Conservation (phyloP, 345 rosid genomes). For the Erucastrum elatum region DNA sequence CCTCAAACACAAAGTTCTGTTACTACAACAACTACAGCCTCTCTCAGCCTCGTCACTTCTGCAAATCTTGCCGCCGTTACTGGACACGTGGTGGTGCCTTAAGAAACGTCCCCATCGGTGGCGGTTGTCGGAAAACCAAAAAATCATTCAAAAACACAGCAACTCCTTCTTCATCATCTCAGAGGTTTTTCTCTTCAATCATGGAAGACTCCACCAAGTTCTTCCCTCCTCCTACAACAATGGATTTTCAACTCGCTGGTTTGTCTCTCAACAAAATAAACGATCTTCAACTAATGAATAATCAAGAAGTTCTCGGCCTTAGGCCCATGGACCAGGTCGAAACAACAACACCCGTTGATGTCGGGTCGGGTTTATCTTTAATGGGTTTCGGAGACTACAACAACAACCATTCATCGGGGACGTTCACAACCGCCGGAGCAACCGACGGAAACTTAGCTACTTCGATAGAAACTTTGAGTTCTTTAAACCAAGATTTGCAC, state of each 20-base stretch:
- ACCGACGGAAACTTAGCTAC: constrained; percentile 62
- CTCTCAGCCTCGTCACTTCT: constrained; percentile 81
- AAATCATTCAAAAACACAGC: constrained; percentile 48
- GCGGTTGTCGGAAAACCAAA: constrained; percentile 81
- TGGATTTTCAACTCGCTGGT: constrained; percentile 78
- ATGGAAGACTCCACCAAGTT: constrained; percentile 62
- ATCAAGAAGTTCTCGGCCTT: constrained; percentile 41
- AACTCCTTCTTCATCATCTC: constrained; percentile 45
- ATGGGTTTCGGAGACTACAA: constrained; percentile 52
- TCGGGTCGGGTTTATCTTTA: constrained; percentile 46
- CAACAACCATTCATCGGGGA: constrained; percentile 30
- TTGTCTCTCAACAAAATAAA: constrained; percentile 55
- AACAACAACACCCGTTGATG: constrained; percentile 34
- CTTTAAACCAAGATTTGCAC: constrained; percentile 93
- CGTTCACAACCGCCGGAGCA: constrained; percentile 45
- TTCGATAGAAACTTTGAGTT: constrained; percentile 89
- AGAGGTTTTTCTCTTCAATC: constrained; percentile 53
- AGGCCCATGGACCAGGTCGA: constrained; percentile 41
- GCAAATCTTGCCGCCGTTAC: constrained; percentile 83
- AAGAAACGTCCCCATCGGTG: constrained; percentile 85
- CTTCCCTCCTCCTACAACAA: constrained; percentile 55
- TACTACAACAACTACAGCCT: constrained; percentile 95
- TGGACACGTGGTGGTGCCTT: constrained; percentile 90
- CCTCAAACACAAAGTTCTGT: constrained; percentile 87
- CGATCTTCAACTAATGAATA: constrained; percentile 45